Percentiles rank a stretch among this genome's conserved stretches.
These are phyloP conservation scores for Globisporangium alternatum DNA, from an alignment of 352 stramenopile species.

Conservation along the genomic window DNA sequence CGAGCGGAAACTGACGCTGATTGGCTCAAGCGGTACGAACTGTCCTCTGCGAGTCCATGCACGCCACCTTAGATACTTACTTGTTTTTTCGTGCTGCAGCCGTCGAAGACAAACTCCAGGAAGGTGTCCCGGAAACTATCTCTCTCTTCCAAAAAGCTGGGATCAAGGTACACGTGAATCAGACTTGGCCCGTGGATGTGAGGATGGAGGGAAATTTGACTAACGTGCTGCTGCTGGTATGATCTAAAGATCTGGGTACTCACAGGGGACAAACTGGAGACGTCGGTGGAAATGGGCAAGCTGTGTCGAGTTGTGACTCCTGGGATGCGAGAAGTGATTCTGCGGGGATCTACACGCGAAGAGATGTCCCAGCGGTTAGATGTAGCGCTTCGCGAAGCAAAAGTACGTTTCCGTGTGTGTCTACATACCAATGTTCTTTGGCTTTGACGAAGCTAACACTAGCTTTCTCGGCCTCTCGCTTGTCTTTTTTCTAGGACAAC, in stretches of 20 bases:
- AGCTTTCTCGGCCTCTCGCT: background rate
- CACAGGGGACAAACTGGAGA: slow-evolving; percentile 98
- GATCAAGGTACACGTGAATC: slow-evolving; percentile 89
- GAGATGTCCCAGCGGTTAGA: slow-evolving; percentile 56
- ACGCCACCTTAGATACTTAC: slow-evolving; percentile 1
- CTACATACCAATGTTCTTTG: too few relatives aligned
- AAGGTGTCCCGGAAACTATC: slow-evolving; percentile 94
- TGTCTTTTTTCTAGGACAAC: slow-evolving; percentile 33
- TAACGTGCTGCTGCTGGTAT: background rate
- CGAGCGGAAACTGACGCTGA: slow-evolving; percentile 77
- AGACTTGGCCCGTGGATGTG: background rate
- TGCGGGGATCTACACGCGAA: slow-evolving; percentile 39
- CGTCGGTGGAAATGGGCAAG: slow-evolving; percentile 97
- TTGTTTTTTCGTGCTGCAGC: slow-evolving; percentile 32
- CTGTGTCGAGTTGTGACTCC: slow-evolving; percentile 80
- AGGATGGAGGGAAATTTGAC: background rate
- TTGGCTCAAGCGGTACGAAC: slow-evolving; percentile 81
- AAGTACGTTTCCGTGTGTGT: slow-evolving; percentile 19
- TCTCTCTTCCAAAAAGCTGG: slow-evolving; percentile 87
- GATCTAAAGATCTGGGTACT: slow-evolving; percentile 87
- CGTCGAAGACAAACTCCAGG: slow-evolving; percentile 98
- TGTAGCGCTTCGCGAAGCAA: slow-evolving; percentile 40
- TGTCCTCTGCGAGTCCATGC: background rate
- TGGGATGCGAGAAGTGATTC: slow-evolving; percentile 78
- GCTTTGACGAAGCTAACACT: background rate